These are phyloP conservation scores for Pythium brachiatum DNA, from an alignment of 352 stramenopile genomes.

Conservation along the genomic window DNA sequence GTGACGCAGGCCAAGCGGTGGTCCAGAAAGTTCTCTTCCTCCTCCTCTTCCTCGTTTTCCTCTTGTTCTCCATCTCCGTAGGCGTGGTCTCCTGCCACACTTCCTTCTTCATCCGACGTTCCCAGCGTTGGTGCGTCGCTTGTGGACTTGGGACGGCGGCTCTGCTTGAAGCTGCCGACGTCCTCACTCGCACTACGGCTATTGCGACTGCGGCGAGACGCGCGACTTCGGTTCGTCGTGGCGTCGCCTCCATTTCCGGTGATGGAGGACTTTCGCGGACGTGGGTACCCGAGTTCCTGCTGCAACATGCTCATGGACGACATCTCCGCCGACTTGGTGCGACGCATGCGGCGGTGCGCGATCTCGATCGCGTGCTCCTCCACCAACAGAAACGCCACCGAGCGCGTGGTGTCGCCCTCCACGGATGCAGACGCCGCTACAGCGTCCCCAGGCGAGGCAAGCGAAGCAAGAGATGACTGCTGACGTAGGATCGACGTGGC, in stretches of 20 bases:
- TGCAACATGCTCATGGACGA: conserved; percentile 60
- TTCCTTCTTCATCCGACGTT: conserved; percentile 5
- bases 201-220: conserved; percentile 19
- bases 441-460: background rate
- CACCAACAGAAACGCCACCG: background rate
- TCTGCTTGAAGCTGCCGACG: conserved; percentile 28
- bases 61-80: conserved; percentile 6
- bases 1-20: conserved; percentile 61
- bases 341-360: conserved; percentile 29
- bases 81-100: conserved; percentile 7
- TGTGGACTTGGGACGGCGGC: conserved; percentile 20
- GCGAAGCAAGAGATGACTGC: background rate
- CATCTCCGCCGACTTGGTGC: conserved; percentile 55
- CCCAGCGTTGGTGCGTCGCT: conserved; percentile 21
- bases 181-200: conserved; percentile 26
- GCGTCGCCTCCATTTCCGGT: conserved; percentile 1
- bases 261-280: conserved; percentile 13
- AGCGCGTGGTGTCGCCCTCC: background rate
- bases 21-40: conserved; percentile 76
- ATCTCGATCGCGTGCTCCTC: conserved; percentile 1
- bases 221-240: background rate
- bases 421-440: background rate
- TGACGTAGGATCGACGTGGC: background rate
- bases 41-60: conserved; percentile 30
- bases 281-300: conserved; percentile 73